These are phyloP conservation scores for Stygiomarasmius scandens DNA, from an alignment of 1,284 basidiomycete genomes.

Conservation along the genomic window DNA sequence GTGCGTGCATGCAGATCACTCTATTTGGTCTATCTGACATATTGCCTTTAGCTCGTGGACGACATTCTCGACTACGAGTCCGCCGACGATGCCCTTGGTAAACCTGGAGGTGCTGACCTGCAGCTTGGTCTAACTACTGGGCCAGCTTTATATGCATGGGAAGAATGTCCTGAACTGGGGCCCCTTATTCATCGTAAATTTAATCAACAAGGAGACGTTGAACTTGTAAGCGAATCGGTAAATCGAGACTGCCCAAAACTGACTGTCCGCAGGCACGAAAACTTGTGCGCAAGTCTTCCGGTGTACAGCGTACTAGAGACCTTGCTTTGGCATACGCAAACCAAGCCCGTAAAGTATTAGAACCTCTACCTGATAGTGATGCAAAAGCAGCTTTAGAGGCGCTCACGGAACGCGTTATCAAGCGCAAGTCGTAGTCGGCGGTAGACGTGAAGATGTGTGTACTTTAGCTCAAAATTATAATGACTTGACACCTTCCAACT, in stretches of 20 bases:
- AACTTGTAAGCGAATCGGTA: constrained; percentile 55
- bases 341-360: constrained; percentile 74
- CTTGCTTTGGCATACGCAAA: constrained; percentile 81
- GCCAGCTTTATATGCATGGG: constrained; percentile 93
- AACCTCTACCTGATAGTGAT: constrained; percentile 81
- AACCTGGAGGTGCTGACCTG: constrained; percentile 87
- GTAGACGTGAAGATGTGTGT: no score
- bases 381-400: constrained; percentile 74
- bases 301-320: constrained; percentile 77
- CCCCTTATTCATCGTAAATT: constrained; percentile 89
- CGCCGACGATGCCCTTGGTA: constrained; percentile 61
- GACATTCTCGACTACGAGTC: constrained; percentile 89
- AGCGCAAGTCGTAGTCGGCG: constrained; percentile 47
- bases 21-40: constrained; percentile 2
- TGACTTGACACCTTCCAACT: background rate
- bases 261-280: constrained; percentile 62
- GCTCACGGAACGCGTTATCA: constrained; percentile 66
- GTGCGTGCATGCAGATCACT: constrained; percentile 38
- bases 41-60: constrained; percentile 76
- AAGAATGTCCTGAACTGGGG: constrained; percentile 83
- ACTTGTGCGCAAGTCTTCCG: constrained; percentile 75
- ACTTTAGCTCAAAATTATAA: background rate
- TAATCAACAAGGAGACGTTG: constrained; percentile 80
- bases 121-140: constrained; percentile 89
- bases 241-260: constrained; percentile 6